Evolutionary conservation across 306 rosid species (phyloP), one percentile per base, ranked within the genome.

Genomic region (Nissolia schottii): DNA sequence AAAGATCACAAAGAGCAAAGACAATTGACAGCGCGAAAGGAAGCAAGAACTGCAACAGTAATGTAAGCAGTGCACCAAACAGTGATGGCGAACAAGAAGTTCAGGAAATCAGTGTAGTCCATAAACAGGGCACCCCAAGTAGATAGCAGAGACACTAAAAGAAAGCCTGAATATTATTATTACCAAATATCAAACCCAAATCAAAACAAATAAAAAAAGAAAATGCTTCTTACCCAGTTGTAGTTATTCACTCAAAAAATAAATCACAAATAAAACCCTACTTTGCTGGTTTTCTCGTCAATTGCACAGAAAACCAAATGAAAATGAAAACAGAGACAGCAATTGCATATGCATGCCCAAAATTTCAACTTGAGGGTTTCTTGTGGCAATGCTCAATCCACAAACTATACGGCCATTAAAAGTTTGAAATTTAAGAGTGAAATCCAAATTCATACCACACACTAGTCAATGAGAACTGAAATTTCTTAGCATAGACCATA

Each of bases 61-160:
- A 90, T 8, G 67, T 90, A 87, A 27, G 93, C 93, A 82, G 77
- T 13, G 70, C 84, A 84, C 96, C 91, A 87, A 80, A 90, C 83
- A 5, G 81, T 80, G 1, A 77, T 63, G 14, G 88, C 85, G 8
- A 81, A 88, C 79, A 90, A 64, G 16, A 88, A 61, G 48, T 61
- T 81, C 75, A 84, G 41, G 40, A 75, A 55, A 71, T 83, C 85
- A 76, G 67, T 14, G 75, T 80, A 70, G 73, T 35, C 93, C 93
- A 90, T 87, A 81, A 64, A 60, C 20, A 54, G 25, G 25, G 54
- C 20, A 14, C 46, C 77, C 75, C 28, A 32, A 31, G n/a, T n/a
- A n/a, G 51, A 64, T 11, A 38, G 49, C 16, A 20, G 14, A 69
- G 32, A 73, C 67, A 75, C 37, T 32, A 54, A 50, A 67, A 62